Percentiles rank a stretch among this genome's conserved stretches.
These are phyloP conservation scores for Handroanthus guayacan DNA, from an alignment of 257 asterid genomes.

Conservation along the genomic window DNA sequence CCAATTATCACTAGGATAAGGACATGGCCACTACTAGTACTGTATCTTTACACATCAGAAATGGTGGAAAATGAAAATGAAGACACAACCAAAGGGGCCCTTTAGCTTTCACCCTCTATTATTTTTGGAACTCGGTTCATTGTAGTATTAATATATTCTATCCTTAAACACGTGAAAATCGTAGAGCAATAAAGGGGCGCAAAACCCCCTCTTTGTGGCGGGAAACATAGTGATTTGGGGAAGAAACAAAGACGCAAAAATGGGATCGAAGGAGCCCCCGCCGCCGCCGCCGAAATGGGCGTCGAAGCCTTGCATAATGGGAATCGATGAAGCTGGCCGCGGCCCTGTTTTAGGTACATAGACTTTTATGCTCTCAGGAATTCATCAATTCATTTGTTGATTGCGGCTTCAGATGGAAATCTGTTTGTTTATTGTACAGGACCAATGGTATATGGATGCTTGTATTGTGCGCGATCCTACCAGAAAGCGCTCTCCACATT, in stretches of 20 bases:
- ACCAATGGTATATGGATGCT: conserved; percentile 97
- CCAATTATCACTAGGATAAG: too few relatives aligned
- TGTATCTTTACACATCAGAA: too few relatives aligned
- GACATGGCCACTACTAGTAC: too few relatives aligned
- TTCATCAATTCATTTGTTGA: conserved; percentile 20
- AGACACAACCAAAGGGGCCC: too few relatives aligned
- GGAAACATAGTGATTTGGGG: conserved; percentile 39
- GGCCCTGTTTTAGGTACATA: conserved; percentile 91
- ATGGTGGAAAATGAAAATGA: too few relatives aligned
- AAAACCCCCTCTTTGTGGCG: conserved; percentile 46
- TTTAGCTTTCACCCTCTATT: too few relatives aligned
- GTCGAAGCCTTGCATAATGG: conserved; percentile 91
- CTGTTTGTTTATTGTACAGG: conserved; percentile 50
- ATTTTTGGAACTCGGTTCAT: too few relatives aligned
- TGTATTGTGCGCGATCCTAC: conserved; percentile 83
- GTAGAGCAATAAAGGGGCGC: neutral
- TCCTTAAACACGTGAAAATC: too few relatives aligned
- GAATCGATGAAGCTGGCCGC: conserved; percentile 99
- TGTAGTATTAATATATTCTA: too few relatives aligned
- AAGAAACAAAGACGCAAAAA: conserved; percentile 22
- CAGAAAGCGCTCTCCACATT: conserved; percentile 83
- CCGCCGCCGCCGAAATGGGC: conserved; percentile 70
- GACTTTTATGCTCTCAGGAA: neutral
- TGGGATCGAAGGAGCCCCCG: conserved; percentile 63
- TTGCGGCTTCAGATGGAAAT: conserved; percentile 16